Percentiles rank a stretch among this genome's conserved stretches.
Evolutionary conservation across 23 red algal genomes (phyloP).

Genomic region (Pyropia haitanensis): DNA sequence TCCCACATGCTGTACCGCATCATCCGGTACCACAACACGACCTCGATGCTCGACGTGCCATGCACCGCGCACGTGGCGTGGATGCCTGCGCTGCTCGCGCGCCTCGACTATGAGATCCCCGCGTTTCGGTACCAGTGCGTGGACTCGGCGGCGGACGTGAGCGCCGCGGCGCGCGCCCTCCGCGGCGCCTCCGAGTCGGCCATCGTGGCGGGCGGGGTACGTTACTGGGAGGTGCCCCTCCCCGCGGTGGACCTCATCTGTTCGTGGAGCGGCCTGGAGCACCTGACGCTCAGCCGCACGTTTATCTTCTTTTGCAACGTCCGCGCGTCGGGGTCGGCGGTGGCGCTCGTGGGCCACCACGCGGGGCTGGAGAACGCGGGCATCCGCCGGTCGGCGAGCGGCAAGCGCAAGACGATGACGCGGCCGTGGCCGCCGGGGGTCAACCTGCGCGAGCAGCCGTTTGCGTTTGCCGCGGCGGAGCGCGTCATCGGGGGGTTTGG

Average conservation of each 20-base stretch:
- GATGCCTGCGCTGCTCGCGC: constrained; percentile 1
- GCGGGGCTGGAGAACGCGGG: no score
- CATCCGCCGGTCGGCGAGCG: no score
- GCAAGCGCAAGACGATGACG: not conserved
- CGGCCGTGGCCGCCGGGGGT: not conserved
- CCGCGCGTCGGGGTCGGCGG: no score
- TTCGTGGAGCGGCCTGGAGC: not conserved
- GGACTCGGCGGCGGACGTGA: not conserved
- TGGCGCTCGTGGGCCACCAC: no score
- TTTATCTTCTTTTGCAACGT: no score
- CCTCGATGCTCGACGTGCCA: not conserved
- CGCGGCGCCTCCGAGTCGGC: not conserved
- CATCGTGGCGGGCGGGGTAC: not conserved
- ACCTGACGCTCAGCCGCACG: not conserved
- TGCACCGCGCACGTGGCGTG: not conserved
- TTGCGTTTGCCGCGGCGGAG: no score
- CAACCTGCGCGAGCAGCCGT: not conserved
- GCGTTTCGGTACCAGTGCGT: not conserved
- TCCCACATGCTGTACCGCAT: not conserved
- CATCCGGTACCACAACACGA: not conserved
- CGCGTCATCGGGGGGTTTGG: no score
- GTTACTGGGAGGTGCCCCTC: not conserved
- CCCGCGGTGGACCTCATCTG: not conserved
- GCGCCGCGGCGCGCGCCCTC: not conserved
- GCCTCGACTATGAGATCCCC: constrained; percentile 2